Conservation (phyloP, 73 alveolate species). For the Symbiodinium pilosum region DNA sequence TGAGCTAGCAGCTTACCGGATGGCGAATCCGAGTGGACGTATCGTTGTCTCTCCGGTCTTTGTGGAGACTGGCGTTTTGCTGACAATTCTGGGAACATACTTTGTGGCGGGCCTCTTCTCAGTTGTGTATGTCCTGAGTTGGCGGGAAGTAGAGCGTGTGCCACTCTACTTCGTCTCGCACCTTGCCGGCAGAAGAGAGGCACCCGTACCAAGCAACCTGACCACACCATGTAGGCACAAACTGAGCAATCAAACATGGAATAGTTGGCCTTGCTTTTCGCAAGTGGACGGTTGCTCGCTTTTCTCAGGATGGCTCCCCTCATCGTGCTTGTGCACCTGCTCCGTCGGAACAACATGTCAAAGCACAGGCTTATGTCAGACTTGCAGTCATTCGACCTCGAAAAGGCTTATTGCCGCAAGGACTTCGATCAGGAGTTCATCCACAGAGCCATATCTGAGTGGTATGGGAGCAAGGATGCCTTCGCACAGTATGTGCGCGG, state of each 20-base stretch:
- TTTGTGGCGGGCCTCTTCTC: not conserved
- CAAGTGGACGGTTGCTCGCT: too few species aligned
- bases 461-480: conserved; percentile 18
- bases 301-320: conserved; percentile 61
- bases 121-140: not conserved
- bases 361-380: not conserved
- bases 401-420: not conserved
- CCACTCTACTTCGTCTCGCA: not conserved
- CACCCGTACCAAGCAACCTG: not conserved
- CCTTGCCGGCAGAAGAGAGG: not conserved
- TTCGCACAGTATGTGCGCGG: not conserved
- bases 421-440: not conserved
- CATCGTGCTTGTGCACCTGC: conserved; percentile 9
- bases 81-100: not conserved
- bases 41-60: not conserved
- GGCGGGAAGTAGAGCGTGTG: not conserved
- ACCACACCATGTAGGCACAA: too few species aligned
- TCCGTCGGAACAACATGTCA: conserved; percentile 38
- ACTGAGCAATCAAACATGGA: too few species aligned
- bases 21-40: not conserved
- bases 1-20: not conserved
- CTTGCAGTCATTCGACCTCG: not conserved
- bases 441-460: not conserved
- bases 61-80: not conserved
- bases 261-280: too few species aligned